These are phyloP conservation scores for Penicillium alfredii DNA, from an alignment of 495 filamentous ascomycete genomes.

Conservation along the genomic window DNA sequence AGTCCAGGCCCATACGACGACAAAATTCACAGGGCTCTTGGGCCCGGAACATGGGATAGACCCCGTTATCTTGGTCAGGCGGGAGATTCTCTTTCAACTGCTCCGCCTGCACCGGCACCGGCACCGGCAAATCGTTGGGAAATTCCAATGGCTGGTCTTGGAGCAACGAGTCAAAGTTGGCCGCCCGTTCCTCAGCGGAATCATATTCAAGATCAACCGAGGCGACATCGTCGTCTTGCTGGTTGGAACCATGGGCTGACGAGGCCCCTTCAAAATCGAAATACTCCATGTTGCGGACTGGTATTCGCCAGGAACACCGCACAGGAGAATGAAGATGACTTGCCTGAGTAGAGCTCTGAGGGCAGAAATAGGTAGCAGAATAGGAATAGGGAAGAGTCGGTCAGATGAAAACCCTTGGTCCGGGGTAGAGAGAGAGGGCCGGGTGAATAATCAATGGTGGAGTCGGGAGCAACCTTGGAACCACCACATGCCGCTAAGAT, in stretches of 20 bases:
- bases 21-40: slow-evolving; percentile 67
- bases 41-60: slow-evolving; percentile 43
- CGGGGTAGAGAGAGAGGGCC: slow-evolving; percentile 28
- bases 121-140: slow-evolving; percentile 25
- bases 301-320: neutral
- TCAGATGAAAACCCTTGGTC: slow-evolving; percentile 25
- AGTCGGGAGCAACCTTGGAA: slow-evolving; percentile 11
- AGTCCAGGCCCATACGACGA: slow-evolving; percentile 59
- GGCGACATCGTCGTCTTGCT: slow-evolving; percentile 36
- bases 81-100: slow-evolving; percentile 19
- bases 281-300: slow-evolving; percentile 40
- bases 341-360: slow-evolving; percentile 1
- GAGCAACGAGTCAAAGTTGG: slow-evolving; percentile 31
- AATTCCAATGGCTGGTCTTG: slow-evolving; percentile 37
- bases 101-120: slow-evolving; percentile 17
- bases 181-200: slow-evolving; percentile 30
- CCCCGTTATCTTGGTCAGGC: slow-evolving; percentile 31
- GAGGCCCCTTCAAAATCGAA: slow-evolving; percentile 51
- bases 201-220: slow-evolving; percentile 37
- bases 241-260: slow-evolving; percentile 29
- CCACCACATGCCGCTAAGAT: slow-evolving; percentile 4
- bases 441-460: slow-evolving; percentile 27
- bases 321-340: slow-evolving; percentile 1
- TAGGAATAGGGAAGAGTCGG: slow-evolving; percentile 21
- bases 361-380: slow-evolving; percentile 8